Evolutionary conservation across 2,329 filamentous ascomycete species (phyloP), one percentile per base, ranked within the genome.

Genomic region (Hymenoscyphus infarciens): DNA sequence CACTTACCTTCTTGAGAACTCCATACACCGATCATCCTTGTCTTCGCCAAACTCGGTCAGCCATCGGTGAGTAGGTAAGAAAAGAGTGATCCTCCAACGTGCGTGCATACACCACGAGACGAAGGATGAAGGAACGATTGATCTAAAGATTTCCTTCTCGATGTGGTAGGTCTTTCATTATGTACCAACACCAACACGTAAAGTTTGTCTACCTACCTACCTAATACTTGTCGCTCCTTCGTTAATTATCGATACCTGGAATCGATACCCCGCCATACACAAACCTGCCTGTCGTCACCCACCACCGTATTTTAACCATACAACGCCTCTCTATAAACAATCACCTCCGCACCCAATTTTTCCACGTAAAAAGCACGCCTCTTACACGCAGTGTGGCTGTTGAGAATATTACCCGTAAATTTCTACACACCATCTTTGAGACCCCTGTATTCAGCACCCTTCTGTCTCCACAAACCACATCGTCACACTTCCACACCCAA

Each of bases 341-440:
- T 49, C n/a, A 49, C 42, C 42, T 22, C n/a, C 42, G 42, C 42
- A 49, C 42, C 45, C 45, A 52, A 22, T 25, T 25, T 52, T 52
- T 13, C 45, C 45, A 52, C 45, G 45, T 52, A 52, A 25, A 52
- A 52, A 13, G 8, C 45, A 52, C 45, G 45, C 45, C 45, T 52
- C 45, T 52, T 25, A 52, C 45, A 52, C 45, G 45, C 45, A 52
- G 22, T 13, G 45, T 52, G 45, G 19, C 19, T 25, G 19, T 52
- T 5, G 45, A 52, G 22, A 52, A 52, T 22, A 52, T 25, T 25
- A 52, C 45, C 45, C 45, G 10, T 52, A 13, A 22, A 52, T 52
- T 25, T 52, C 45, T 52, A 4, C 45, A 49, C 42, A 52, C 45
- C 45, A 22, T 25, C 19, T 25, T 52, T 25, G 25, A 2, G 7